These are phyloP conservation scores for Pleurotus eryngii DNA, from an alignment of 768 basidiomycete species.

Conservation along the genomic window DNA sequence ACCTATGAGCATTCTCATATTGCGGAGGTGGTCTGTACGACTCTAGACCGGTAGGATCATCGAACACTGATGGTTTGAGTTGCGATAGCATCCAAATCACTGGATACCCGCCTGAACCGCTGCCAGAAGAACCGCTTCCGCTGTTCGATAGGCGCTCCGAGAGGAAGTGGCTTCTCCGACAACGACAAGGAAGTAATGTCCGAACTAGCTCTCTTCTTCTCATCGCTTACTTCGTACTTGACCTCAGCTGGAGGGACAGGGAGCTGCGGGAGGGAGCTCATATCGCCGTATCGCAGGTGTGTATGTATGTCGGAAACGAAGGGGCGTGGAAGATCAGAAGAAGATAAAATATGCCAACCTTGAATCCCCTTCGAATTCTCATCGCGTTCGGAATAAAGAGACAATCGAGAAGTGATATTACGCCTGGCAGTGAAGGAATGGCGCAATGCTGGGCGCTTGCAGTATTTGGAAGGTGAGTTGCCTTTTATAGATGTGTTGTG, in stretches of 20 bases:
- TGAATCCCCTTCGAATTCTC: too few species aligned
- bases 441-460: constrained; percentile 4
- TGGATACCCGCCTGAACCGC: constrained; percentile 21
- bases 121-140: constrained; percentile 25
- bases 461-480: not conserved
- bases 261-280: too few species aligned
- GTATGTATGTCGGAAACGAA: not conserved
- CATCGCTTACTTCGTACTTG: constrained; percentile 6
- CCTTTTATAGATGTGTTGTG: not conserved
- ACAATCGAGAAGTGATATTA: not conserved
- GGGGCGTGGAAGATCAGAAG: not conserved
- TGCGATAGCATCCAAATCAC: constrained; percentile 49
- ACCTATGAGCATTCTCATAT: constrained; percentile 62
- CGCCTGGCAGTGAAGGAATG: not conserved
- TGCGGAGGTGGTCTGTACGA: constrained; percentile 47
- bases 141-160: constrained; percentile 21
- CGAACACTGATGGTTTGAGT: constrained; percentile 62
- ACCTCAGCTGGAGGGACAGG: not conserved
- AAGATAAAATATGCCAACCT: not conserved
- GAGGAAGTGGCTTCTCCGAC: constrained; percentile 25
- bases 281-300: not conserved
- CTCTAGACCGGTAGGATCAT: constrained; percentile 48
- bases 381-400: too few species aligned
- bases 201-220: constrained; percentile 6
- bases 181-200: constrained; percentile 5